These are phyloP conservation scores for Salmacisia buchloeana DNA, from an alignment of 1,284 basidiomycete genomes.

Conservation along the genomic window DNA sequence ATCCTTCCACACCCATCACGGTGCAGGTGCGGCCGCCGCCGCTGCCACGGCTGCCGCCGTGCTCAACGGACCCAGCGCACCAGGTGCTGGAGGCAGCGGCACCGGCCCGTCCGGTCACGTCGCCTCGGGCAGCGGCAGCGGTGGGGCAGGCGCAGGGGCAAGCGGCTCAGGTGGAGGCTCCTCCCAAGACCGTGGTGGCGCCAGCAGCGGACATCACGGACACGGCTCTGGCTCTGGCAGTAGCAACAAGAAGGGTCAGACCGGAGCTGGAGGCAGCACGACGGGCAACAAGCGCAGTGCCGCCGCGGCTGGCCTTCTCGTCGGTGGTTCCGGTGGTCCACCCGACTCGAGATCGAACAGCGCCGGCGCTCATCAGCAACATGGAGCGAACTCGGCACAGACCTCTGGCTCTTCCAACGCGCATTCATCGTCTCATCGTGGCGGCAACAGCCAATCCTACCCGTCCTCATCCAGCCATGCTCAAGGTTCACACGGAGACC, in stretches of 20 bases:
- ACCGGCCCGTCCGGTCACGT: constrained; percentile 18
- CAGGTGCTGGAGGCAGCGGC: constrained; percentile 19
- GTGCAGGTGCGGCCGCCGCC: constrained; percentile 12
- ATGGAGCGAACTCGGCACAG: too few species aligned
- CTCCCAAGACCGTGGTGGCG: too few species aligned
- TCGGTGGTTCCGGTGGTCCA: not conserved
- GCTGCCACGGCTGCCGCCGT: constrained; percentile 14
- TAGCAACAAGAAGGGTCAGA: too few species aligned
- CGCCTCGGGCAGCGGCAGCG: constrained; percentile 32
- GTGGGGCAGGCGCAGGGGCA: too few species aligned
- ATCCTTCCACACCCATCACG: constrained; percentile 11
- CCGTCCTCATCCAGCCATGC: too few species aligned
- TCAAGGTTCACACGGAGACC: too few species aligned
- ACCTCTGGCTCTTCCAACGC: too few species aligned
- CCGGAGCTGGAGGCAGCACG: not conserved
- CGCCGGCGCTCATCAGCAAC: not conserved
- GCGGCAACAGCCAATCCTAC: not conserved
- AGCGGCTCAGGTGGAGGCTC: too few species aligned
- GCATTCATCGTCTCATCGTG: too few species aligned
- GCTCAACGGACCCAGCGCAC: constrained; percentile 19
- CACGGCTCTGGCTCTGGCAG: too few species aligned
- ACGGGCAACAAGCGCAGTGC: not conserved
- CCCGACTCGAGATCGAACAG: not conserved
- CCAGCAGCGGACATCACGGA: too few species aligned
- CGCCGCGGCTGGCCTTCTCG: not conserved